Conservation (phyloP, 495 filamentous ascomycete genomes). For the Cryomyces antarcticus region DNA sequence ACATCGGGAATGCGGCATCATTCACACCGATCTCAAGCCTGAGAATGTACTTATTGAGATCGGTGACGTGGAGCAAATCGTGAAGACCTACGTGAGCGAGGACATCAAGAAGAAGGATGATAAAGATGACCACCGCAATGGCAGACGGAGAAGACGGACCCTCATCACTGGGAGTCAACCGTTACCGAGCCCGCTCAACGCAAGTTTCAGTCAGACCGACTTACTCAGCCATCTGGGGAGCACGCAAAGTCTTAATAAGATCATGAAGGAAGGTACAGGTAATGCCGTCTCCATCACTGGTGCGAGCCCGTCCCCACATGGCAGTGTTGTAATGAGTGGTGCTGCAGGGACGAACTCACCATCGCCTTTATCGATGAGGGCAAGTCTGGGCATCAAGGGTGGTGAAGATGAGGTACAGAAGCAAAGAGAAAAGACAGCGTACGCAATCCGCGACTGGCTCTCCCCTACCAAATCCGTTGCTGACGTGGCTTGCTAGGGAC, state of each 20-base stretch:
- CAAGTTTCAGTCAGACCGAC: slow-evolving; percentile 64
- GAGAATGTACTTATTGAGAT: slow-evolving; percentile 99
- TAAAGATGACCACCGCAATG: slow-evolving; percentile 85
- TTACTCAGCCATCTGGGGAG: slow-evolving; percentile 41
- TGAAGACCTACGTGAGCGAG: slow-evolving; percentile 83
- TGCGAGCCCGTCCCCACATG: slow-evolving; percentile 8
- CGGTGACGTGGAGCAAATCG: slow-evolving; percentile 91
- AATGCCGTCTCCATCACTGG: slow-evolving; percentile 18
- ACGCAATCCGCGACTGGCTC: slow-evolving; percentile 19
- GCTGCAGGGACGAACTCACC: slow-evolving; percentile 16
- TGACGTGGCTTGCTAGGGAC: slow-evolving; percentile 30
- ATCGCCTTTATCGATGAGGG: slow-evolving; percentile 32
- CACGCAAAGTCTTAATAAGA: slow-evolving; percentile 56
- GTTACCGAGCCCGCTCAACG: slow-evolving; percentile 82
- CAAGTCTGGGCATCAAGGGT: slow-evolving; percentile 38
- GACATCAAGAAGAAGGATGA: slow-evolving; percentile 44
- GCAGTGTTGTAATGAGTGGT: slow-evolving; percentile 27
- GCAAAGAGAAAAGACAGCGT: slow-evolving; percentile 88
- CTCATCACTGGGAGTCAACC: slow-evolving; percentile 96
- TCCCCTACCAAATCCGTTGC: not conserved
- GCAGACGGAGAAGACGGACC: slow-evolving; percentile 75
- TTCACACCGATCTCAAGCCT: slow-evolving; percentile 94
- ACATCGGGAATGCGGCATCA: slow-evolving; percentile 99
- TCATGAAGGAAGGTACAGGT: slow-evolving; percentile 56
- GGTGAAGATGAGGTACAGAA: slow-evolving; percentile 52